Conservation (phyloP, 2,329 filamentous ascomycete genomes). For the Hymenoscyphus fraxineus region DNA sequence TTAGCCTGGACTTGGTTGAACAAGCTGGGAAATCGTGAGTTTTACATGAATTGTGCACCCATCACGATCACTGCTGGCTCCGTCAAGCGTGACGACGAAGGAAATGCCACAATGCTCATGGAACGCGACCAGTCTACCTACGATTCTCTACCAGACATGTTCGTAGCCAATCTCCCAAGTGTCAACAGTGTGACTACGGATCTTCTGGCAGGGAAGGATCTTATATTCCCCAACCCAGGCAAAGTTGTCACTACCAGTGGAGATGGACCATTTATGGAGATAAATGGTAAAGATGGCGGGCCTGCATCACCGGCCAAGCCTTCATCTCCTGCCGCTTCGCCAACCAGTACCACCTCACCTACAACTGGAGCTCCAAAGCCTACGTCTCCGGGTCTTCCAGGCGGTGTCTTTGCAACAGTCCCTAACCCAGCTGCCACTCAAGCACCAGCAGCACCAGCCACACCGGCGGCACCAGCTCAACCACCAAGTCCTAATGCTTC, state of each 20-base stretch:
- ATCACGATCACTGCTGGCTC: conserved; percentile 57
- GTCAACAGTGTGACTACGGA: too few species aligned
- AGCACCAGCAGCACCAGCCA: conserved; percentile 25
- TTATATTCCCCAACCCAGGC: conserved; percentile 69
- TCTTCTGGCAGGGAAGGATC: too few species aligned
- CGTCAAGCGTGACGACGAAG: conserved; percentile 39
- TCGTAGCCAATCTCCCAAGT: conserved; percentile 74
- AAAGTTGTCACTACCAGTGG: conserved; percentile 49
- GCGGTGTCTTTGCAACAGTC: conserved; percentile 37
- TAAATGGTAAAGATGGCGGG: too few species aligned
- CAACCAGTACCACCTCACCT: conserved; percentile 14
- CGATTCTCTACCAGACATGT: conserved; percentile 66
- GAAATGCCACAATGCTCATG: conserved; percentile 24
- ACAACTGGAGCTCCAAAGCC: conserved; percentile 11
- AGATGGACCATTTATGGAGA: too few species aligned
- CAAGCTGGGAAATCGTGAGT: conserved; percentile 85
- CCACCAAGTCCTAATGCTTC: neutral
- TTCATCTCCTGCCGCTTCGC: conserved; percentile 7
- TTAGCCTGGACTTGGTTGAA: conserved; percentile 97
- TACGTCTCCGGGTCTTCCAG: conserved; percentile 16
- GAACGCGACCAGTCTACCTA: conserved; percentile 48
- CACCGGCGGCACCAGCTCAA: conserved; percentile 20
- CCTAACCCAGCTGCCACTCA: conserved; percentile 20
- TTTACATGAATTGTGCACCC: conserved; percentile 96
- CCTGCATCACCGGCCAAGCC: conserved; percentile 11